A percentile compares a stretch with the other conserved stretches of the same genome.
Conservation (phyloP, 176 grass and related monocot genomes). For the Eragrostis nindensis region DNA sequence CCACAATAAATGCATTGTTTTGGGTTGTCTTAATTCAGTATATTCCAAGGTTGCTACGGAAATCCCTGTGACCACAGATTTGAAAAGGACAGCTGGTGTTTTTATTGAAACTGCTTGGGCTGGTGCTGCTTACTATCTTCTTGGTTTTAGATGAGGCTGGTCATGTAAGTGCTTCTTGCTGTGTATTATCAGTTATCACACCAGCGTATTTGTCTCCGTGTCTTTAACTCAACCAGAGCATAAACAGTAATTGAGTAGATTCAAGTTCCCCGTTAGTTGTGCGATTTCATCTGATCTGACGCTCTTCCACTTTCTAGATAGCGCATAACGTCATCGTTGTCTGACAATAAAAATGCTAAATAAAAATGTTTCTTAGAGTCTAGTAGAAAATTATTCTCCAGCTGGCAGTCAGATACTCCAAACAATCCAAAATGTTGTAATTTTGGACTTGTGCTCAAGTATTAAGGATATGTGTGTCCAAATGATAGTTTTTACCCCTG, state of each 20-base stretch:
- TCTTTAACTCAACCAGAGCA: not conserved
- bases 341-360: not conserved
- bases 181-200: not conserved
- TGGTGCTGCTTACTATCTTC: constrained; percentile 93
- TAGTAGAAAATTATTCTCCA: not conserved
- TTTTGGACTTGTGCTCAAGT: no score
- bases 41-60: constrained; percentile 78
- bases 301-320: constrained; percentile 1
- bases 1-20: constrained; percentile 70
- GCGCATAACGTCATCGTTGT: not conserved
- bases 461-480: no score
- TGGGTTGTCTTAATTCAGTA: constrained; percentile 82
- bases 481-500: no score
- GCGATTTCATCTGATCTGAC: not conserved
- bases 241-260: not conserved
- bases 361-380: no score
- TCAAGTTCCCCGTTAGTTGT: not conserved
- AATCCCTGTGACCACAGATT: constrained; percentile 71
- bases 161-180: constrained; percentile 65
- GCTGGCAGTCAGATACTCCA: no score
- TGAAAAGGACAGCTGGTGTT: constrained; percentile 93
- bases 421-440: no score
- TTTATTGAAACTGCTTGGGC: constrained; percentile 96
- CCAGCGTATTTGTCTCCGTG: not conserved
- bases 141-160: constrained; percentile 97